Conservation (phyloP, 2,329 filamentous ascomycete species). For the Aspergillus novofumigatus region DNA sequence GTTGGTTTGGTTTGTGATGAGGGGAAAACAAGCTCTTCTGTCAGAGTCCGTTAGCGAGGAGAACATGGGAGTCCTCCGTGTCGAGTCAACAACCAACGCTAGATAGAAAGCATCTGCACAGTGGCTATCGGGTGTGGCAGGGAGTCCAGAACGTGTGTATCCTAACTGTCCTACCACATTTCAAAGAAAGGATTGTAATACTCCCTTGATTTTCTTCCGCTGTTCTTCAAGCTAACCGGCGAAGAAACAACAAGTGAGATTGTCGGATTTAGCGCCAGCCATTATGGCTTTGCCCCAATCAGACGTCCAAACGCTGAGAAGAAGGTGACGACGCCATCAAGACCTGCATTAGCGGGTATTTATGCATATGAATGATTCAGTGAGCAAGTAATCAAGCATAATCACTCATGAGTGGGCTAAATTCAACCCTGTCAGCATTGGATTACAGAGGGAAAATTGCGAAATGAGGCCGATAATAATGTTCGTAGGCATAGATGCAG, state of each 20-base stretch:
- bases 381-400: background rate
- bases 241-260: background rate
- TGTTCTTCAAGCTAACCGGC: background rate
- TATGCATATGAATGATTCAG: background rate
- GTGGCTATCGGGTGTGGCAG: background rate
- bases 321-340: background rate
- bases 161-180: background rate
- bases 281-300: background rate
- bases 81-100: background rate
- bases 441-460: background rate
- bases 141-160: background rate
- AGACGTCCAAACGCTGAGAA: background rate
- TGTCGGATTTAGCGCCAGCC: background rate
- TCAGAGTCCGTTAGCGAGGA: background rate
- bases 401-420: background rate
- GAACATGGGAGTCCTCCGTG: background rate
- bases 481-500: background rate
- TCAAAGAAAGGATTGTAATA: background rate
- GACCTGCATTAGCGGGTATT: background rate
- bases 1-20: background rate
- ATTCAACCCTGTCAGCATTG: background rate
- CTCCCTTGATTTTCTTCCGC: background rate
- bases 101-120: background rate
- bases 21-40: background rate
- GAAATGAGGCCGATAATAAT: background rate